Evolutionary conservation across 2,329 filamentous ascomycete genomes (phyloP).

Genomic region (Scedosporium boydii): DNA sequence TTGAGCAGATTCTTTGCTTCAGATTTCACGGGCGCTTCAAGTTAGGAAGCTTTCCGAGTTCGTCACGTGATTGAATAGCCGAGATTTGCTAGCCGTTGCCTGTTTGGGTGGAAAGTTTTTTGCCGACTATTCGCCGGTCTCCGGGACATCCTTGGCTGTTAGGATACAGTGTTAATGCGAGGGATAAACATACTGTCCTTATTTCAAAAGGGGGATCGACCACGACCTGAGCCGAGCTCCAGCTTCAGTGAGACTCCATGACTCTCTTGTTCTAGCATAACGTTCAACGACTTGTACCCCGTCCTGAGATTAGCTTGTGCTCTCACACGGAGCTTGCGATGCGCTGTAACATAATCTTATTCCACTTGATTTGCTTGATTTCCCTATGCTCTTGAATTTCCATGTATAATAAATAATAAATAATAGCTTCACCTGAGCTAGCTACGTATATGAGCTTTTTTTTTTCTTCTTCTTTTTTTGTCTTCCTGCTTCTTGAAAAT

Average conservation of each 20-base stretch:
- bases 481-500: not conserved
- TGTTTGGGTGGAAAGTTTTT: constrained; percentile 10
- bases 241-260: too few species aligned
- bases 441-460: too few species aligned
- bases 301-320: too few species aligned
- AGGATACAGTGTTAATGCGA: not conserved
- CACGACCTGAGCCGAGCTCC: not conserved
- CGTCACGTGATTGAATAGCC: constrained; percentile 12
- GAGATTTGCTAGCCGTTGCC: constrained; percentile 13
- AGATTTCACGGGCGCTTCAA: constrained; percentile 12
- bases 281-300: too few species aligned
- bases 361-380: too few species aligned
- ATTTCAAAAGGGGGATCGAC: not conserved
- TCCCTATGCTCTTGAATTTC: too few species aligned
- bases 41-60: constrained; percentile 10
- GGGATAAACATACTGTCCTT: not conserved
- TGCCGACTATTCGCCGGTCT: constrained; percentile 12
- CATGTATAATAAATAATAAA: too few species aligned
- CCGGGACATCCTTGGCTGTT: constrained; percentile 6
- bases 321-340: too few species aligned
- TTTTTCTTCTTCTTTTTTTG: not conserved
- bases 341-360: too few species aligned
- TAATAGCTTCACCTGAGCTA: too few species aligned
- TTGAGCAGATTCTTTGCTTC: constrained; percentile 37
- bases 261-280: too few species aligned